A percentile compares a stretch with the other conserved stretches of the same genome.
Conservation (phyloP, 805 yeast genomes). For the Metahyphopichia silvanorum region DNA sequence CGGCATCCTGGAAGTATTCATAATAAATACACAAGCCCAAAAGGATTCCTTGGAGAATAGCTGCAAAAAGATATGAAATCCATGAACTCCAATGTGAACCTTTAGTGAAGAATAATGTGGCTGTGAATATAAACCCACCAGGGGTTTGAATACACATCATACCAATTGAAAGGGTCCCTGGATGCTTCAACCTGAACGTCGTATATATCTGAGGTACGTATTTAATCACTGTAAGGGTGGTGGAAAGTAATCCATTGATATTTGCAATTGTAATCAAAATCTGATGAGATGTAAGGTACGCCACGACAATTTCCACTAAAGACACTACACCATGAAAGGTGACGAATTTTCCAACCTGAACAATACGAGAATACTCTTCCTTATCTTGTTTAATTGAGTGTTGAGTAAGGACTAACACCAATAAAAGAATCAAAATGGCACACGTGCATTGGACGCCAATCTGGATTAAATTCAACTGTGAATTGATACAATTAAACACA, state of each 20-base stretch:
- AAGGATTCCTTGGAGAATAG: constrained; percentile 59
- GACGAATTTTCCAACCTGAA: constrained; percentile 39
- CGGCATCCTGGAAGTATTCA: constrained; percentile 26
- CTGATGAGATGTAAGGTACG: constrained; percentile 17
- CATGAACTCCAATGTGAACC: constrained; percentile 86
- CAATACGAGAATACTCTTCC: constrained; percentile 40
- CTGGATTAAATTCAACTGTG: constrained; percentile 65
- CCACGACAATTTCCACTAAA: constrained; percentile 32
- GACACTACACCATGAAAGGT: constrained; percentile 32
- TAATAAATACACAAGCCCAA: constrained; percentile 60
- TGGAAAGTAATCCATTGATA: constrained; percentile 61
- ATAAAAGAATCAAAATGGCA: constrained; percentile 53
- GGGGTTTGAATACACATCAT: constrained; percentile 90
- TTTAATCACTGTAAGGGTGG: constrained; percentile 63
- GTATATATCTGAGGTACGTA: constrained; percentile 78
- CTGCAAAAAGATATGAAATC: constrained; percentile 76
- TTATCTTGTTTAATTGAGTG: constrained; percentile 46
- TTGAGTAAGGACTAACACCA: constrained; percentile 49
- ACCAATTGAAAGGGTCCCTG: constrained; percentile 74
- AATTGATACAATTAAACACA: constrained; percentile 58
- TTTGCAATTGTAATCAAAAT: constrained; percentile 45
- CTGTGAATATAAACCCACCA: constrained; percentile 80
- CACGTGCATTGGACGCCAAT: constrained; percentile 61
- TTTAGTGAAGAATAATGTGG: constrained; percentile 64
- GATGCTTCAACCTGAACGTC: constrained; percentile 64